Evolutionary conservation across 176 grass and related monocot species (phyloP), one percentile per base, ranked within the genome.

Genomic region (Oryza australiensis): DNA sequence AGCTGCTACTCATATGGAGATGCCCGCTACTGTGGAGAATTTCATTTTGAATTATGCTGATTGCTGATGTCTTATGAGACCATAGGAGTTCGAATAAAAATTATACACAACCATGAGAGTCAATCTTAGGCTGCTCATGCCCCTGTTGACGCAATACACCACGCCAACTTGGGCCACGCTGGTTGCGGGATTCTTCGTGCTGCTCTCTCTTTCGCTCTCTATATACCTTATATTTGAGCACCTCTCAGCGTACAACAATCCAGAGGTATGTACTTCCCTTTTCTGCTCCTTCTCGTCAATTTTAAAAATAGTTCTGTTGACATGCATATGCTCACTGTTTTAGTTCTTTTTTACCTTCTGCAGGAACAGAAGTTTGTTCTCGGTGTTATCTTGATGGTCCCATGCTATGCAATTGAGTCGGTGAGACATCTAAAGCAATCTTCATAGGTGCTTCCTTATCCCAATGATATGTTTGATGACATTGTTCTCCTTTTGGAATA

Each of bases 281-380:
- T 11, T 15, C 57, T 78, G 16, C 70, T 8, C 33, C 45, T 41
- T 84, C 43, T 4, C 41, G 20, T 83, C 20, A 22, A 20, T 35
- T 32, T 30, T 83, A 7, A 29, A 53, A 10, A 43, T 69, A 69
- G 7, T 81, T 38, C 12, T 78, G 18, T 73, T 43, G 43, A 73
- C 13, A 7, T 45, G 12, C 73, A 81, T 64, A 12, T 12, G 5
- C 41, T 42, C 11, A 64, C 60, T 79, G 32, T 70, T 74, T 75
- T 89, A 12, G 24, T 48, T 62, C 60, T 70, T 84, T 16, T 80
- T 82, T 67, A 82, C 53, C 82, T 62, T 89, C 77, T 70, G 22
- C 92, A 98, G 96, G 96, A 98, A 86, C 96, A 98, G 41, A 98
- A 93, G 78, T 98, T 98, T 89, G 85, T 95, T 77, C 89, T 98